A percentile compares a stretch with the other conserved stretches of the same genome.
phyloP scores from a whole-genome alignment of 2,329 filamentous ascomycete species.

The Monosporascus sp. region DNA sequence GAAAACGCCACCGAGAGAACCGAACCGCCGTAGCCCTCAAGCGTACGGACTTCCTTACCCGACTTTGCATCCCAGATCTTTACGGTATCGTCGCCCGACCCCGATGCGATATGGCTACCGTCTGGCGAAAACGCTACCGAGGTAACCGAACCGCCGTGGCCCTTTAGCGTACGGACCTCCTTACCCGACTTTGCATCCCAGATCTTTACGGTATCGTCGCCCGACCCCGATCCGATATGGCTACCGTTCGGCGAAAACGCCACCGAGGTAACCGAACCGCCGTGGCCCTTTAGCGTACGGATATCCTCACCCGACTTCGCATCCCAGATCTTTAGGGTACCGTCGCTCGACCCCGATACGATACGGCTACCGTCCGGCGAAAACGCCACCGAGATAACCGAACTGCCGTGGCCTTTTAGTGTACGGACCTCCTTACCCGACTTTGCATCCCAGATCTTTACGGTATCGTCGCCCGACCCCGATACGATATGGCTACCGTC shows the following conservation, averaged over 20 bases:
- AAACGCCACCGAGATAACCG: background rate
- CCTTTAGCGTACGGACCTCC: no score
- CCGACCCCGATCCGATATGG: background rate
- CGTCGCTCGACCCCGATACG: background rate
- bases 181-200: background rate
- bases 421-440: no score
- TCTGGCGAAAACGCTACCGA: conserved; percentile 1
- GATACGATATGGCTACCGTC: no score
- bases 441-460: background rate
- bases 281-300: background rate
- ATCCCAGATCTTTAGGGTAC: background rate
- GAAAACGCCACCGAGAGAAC: background rate
- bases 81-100: no score
- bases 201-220: background rate
- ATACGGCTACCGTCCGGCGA: background rate
- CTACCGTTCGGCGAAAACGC: background rate
- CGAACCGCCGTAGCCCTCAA: background rate
- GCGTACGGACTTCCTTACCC: no score
- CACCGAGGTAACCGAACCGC: background rate
- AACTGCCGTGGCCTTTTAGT: background rate
- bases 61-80: background rate
- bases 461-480: no score
- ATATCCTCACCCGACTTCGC: background rate
- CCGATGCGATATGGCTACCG: no score
- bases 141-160: no score